Evolutionary conservation across 345 rosid species (phyloP), one percentile per base, ranked within the genome.

Genomic region (Jatropha curcas): DNA sequence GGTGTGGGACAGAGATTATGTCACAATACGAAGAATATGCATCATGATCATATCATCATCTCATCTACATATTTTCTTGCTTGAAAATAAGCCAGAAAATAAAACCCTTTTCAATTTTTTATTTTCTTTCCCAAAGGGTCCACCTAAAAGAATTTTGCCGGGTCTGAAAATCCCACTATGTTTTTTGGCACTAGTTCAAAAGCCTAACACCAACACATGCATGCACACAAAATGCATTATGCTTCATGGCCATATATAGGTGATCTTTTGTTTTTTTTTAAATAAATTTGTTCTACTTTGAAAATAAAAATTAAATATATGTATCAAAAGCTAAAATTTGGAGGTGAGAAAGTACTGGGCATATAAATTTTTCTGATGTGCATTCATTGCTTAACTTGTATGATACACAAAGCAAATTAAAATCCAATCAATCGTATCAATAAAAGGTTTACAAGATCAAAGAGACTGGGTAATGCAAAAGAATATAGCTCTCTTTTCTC

Each of bases 21-120:
- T 53, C 7, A 20, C 2, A 13, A 33, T 19, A 9, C 19, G 28
- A 61, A n/a, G 17, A 61, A n/a, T 61, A 9, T 35, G 5, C 35
- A 19, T 20, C 25, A 19, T 34, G 24, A 20, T 1, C 46, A n/a
- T n/a, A n/a, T n/a, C n/a, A n/a, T n/a, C n/a, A n/a, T n/a, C n/a
- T n/a, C n/a, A 37, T 35, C 3, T 16, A 34, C 4, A 35, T 20
- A 8, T 1, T 60, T 60, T 27, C 37, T 19, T 19, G 64, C 64
- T 43, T 1, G 52, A 43, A 13, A 70, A 60, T 65, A 61, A 76
- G 67, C 70, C 78, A 70, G 70, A 24, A 70, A 73, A 43, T 30
- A 53, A 76, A 64, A 33, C 57, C 16, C 4, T 11, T 24, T 22
- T 25, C 1, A 55, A 55, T 6, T 22, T n/a, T 6, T 5, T 5